Base-by-base conservation (phyloP, 1,284 basidiomycete species). In the Cutaneotrichosporon sp. region DNA sequence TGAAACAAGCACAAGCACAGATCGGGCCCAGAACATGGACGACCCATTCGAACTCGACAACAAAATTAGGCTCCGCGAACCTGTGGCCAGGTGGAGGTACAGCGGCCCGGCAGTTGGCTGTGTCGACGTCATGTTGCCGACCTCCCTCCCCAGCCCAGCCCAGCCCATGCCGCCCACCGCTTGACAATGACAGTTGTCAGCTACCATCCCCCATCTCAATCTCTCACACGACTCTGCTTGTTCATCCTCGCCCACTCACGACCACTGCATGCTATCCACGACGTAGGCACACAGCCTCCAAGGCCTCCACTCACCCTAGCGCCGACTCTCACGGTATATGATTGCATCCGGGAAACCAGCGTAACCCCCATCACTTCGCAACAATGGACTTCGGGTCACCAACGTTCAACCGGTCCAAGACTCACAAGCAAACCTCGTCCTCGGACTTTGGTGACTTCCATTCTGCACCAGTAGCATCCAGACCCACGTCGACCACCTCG, bases 401-500 rank as follows among this genome's bases (percentile, higher is more conserved):
- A 18, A 27, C 47, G 11, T 50, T 50, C 47, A 27, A 50, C 25
- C 27, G 25, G 38, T 18, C 47, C 38, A 18, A 42, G 18, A 51
- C 54, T 14, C 61, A 57, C 11, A 54, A 60, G 13, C 36, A 34
- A 10, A 56, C 65, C 0, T 52, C 62, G 0, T 64, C 66, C 0
- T 64, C 64, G 6, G 66, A 67, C 33, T 67, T 67, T 60, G 66
- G 66, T 4, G 60, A 65, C 51, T 67, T 67, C 20, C 61, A 63
- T 11, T 60, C 64, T 11, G 66, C 57, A 8, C 49, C 59, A 18
- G 11, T 36, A 24, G 45, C 29, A 5, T 16, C 53, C 11, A n/a
- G n/a, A n/a, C n/a, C n/a, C n/a, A n/a, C n/a, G n/a, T 52, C 47
- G 16, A 9, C 25, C 16, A 29, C 25, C 27, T 49, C 47, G 16